A percentile compares a stretch with the other conserved stretches of the same genome.
phyloP scores from a whole-genome alignment of 345 rosid genomes.

The Dovyalis caffra region DNA sequence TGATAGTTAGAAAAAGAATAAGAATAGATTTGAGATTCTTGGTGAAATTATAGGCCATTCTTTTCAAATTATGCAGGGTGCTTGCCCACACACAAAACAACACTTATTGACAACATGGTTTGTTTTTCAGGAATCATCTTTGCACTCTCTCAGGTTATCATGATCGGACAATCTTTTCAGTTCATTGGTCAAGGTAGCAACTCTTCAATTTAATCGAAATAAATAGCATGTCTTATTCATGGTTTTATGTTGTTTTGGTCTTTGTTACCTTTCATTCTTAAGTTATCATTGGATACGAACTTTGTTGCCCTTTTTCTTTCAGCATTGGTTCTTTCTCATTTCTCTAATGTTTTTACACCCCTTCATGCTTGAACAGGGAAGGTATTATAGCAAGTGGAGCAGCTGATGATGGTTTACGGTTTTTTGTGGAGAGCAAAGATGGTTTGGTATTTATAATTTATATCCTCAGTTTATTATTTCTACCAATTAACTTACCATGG shows the following conservation, averaged over 20 bases:
- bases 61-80: too few relatives aligned
- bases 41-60: not conserved
- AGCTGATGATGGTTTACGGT: constrained; percentile 78
- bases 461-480: constrained; percentile 3
- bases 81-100: too few relatives aligned
- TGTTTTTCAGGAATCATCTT: constrained; percentile 66
- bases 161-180: constrained; percentile 88
- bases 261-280: too few relatives aligned
- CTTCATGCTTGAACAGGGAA: constrained; percentile 32
- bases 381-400: constrained; percentile 87
- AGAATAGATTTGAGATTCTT: not conserved
- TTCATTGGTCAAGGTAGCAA: constrained; percentile 90
- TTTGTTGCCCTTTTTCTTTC: too few relatives aligned
- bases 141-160: constrained; percentile 90
- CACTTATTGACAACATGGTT: not conserved
- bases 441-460: constrained; percentile 41
- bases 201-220: not conserved
- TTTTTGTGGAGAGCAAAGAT: constrained; percentile 69
- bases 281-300: too few relatives aligned
- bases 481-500: not conserved
- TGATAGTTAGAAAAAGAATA: not conserved
- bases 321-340: too few relatives aligned
- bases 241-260: too few relatives aligned
- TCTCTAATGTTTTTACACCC: too few relatives aligned
- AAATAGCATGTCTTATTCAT: constrained; percentile 1